Conservation (phyloP, 2,329 filamentous ascomycete species). For the Furcasterigmium sp. region DNA sequence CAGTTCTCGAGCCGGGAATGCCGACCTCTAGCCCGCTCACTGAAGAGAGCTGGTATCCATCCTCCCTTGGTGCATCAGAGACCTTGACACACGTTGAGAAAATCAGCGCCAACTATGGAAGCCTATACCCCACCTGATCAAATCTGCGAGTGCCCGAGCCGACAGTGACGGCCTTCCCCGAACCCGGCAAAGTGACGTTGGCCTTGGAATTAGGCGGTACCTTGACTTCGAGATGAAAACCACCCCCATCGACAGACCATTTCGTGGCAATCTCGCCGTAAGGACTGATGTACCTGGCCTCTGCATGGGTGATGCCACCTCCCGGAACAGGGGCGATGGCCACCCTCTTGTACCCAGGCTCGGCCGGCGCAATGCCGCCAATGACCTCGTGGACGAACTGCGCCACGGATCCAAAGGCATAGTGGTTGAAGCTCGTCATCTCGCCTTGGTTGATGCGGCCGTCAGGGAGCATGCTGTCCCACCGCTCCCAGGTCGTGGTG, state of each 20-base stretch:
- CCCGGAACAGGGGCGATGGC: slow-evolving; percentile 28
- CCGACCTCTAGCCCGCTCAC: too few relatives aligned
- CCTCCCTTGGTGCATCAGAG: too few relatives aligned
- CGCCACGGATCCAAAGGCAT: slow-evolving; percentile 41
- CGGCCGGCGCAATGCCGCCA: slow-evolving; percentile 31
- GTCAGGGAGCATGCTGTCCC: slow-evolving; percentile 40
- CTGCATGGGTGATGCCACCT: slow-evolving; percentile 26
- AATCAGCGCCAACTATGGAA: too few relatives aligned
- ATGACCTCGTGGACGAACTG: slow-evolving; percentile 40
- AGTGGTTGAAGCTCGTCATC: slow-evolving; percentile 48
- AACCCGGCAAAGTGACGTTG: background rate
- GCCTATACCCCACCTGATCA: too few relatives aligned
- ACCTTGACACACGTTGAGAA: too few relatives aligned
- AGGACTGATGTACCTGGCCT: slow-evolving; percentile 21
- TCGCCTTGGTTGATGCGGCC: slow-evolving; percentile 36
- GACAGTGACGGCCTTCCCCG: background rate
- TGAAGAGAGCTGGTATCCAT: too few relatives aligned
- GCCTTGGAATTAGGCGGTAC: slow-evolving; percentile 2
- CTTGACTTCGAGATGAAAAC: background rate
- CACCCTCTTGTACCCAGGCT: slow-evolving; percentile 33
- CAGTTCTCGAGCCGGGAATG: too few relatives aligned
- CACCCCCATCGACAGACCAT: slow-evolving; percentile 18
- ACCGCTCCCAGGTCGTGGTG: slow-evolving; percentile 46
- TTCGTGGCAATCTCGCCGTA: slow-evolving; percentile 22
- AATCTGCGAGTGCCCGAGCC: slow-evolving; percentile 4